Evolutionary conservation across 345 rosid species (phyloP).

Genomic region (Psidium friedrichsthalianum): DNA sequence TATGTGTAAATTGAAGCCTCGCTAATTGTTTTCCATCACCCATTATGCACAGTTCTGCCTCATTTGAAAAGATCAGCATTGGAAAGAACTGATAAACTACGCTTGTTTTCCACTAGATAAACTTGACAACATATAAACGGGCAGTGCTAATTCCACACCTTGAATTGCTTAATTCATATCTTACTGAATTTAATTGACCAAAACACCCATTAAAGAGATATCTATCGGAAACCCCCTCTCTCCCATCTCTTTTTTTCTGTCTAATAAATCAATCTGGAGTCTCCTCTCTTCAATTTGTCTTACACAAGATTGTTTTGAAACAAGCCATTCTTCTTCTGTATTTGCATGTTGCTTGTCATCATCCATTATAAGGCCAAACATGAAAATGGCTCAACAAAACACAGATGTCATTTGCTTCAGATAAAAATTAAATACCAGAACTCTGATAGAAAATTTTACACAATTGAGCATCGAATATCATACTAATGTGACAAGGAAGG

Average conservation of each 20-base stretch:
- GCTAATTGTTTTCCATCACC: not conserved
- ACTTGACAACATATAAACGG: not conserved
- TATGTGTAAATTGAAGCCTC: not conserved
- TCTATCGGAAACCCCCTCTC: not conserved
- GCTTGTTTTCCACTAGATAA: not conserved
- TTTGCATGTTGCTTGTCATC: not conserved
- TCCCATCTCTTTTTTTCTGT: not conserved
- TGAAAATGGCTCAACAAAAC: not conserved
- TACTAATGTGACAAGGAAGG: not conserved
- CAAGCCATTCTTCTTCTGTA: not conserved
- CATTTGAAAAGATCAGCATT: not conserved
- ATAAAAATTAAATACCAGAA: not conserved
- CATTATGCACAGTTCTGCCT: not conserved
- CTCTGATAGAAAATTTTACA: not conserved
- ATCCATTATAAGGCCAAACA: not conserved
- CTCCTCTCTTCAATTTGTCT: not conserved
- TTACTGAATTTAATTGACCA: not conserved
- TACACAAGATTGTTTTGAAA: not conserved
- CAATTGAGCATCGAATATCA: not conserved
- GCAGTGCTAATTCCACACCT: not conserved
- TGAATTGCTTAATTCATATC: not conserved
- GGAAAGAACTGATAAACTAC: not conserved
- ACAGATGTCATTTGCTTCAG: not conserved
- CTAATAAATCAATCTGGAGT: not conserved
- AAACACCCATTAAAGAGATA: not conserved